phyloP scores from a whole-genome alignment of 441 rosid species.

The Gossypium lobatum region DNA sequence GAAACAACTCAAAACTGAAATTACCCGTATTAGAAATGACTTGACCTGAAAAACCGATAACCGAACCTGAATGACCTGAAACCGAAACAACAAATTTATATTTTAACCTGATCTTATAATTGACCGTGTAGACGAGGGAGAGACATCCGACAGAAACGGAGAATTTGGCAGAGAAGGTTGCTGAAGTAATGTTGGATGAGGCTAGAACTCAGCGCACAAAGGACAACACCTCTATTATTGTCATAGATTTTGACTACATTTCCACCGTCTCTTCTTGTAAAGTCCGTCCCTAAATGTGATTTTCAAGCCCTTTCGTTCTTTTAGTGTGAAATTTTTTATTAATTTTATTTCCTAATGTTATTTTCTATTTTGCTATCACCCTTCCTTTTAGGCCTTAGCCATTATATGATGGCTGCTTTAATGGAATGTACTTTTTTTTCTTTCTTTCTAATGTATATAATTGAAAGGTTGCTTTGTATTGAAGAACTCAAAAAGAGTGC shows the following conservation, averaged over 20 bases:
- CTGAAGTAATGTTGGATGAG: slow-evolving; percentile 63
- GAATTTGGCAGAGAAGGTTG: slow-evolving; percentile 66
- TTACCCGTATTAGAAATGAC: not conserved
- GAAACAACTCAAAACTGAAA: not conserved
- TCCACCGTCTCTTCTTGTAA: slow-evolving; percentile 31
- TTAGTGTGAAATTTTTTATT: slow-evolving; percentile 15
- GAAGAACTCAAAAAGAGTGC: not conserved
- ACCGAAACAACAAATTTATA: not conserved
- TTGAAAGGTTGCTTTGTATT: not conserved
- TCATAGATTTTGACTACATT: slow-evolving; percentile 60
- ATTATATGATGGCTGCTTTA: not conserved
- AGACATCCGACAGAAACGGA: slow-evolving; percentile 29
- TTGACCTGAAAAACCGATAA: not conserved
- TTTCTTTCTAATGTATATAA: not conserved
- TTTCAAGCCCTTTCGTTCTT: not conserved
- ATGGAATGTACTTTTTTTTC: not conserved
- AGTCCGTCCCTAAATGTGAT: slow-evolving; percentile 31
- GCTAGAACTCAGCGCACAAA: slow-evolving; percentile 83
- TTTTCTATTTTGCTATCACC: not conserved
- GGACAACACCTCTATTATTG: slow-evolving; percentile 87
- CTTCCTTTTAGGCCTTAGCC: not conserved
- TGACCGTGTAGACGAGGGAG: slow-evolving; percentile 46
- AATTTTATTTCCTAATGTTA: not conserved
- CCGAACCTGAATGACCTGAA: not conserved
- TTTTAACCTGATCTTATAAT: not conserved